Evolutionary conservation across 371 early-diverging fungal species (phyloP).

Genomic region (Mucor velutinosus): DNA sequence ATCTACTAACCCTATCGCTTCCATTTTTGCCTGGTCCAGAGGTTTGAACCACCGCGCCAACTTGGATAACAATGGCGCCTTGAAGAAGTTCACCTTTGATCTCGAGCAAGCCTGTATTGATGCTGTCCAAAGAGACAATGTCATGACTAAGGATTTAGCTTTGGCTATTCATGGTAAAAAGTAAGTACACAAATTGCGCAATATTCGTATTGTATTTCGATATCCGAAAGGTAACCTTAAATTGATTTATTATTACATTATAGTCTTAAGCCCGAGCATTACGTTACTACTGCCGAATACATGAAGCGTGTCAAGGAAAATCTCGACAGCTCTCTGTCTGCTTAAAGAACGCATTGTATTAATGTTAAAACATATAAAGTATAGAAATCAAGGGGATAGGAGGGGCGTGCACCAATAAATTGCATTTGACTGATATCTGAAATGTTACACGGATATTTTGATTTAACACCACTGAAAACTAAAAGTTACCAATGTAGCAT

Average conservation of each 20-base stretch:
- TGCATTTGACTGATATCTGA: background rate
- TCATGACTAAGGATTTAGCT: slow-evolving; percentile 96
- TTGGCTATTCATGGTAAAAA: slow-evolving; percentile 76
- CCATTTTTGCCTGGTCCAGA: slow-evolving; percentile 95
- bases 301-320: slow-evolving; percentile 73
- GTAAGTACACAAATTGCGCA: slow-evolving; percentile 30
- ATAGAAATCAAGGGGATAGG: background rate
- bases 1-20: slow-evolving; percentile 92
- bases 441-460: slow-evolving; percentile 1
- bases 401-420: background rate
- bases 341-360: background rate
- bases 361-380: background rate
- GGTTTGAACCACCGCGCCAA: slow-evolving; percentile 90
- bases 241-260: slow-evolving; percentile 2
- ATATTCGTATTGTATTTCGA: slow-evolving; percentile 8
- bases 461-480: background rate
- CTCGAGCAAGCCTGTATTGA: slow-evolving; percentile 87
- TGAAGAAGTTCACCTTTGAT: slow-evolving; percentile 66
- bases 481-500: background rate
- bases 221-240: slow-evolving; percentile 8
- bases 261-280: slow-evolving; percentile 68
- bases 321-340: slow-evolving; percentile 46
- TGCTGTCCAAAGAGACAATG: slow-evolving; percentile 72
- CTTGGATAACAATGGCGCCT: slow-evolving; percentile 77
- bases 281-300: slow-evolving; percentile 80